A percentile compares a stretch with the other conserved stretches of the same genome.
Evolutionary conservation across 2,329 filamentous ascomycete species (phyloP).

Genomic region (Aspergillus puulaauensis): DNA sequence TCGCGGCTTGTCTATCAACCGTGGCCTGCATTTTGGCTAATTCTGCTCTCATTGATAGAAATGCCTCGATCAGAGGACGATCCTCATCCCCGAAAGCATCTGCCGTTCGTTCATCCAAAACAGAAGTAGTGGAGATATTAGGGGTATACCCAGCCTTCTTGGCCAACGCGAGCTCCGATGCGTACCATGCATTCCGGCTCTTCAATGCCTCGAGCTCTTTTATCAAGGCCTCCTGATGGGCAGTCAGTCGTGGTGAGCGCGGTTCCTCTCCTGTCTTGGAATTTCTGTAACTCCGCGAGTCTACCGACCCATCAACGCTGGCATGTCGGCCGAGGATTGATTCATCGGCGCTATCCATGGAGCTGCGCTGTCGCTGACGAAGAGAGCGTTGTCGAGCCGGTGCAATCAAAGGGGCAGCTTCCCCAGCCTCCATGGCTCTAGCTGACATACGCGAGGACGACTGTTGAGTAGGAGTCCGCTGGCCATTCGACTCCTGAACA

Average conservation of each 20-base stretch:
- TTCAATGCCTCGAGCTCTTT: conserved; percentile 85
- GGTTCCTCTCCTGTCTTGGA: conserved; percentile 45
- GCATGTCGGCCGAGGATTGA: conserved; percentile 45
- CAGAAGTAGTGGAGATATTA: conserved; percentile 67
- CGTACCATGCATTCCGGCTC: conserved; percentile 93
- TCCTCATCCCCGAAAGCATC: conserved; percentile 91
- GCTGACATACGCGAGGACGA: conserved; percentile 39
- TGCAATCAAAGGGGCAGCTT: conserved; percentile 45
- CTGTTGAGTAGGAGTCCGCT: conserved; percentile 62
- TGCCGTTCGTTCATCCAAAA: conserved; percentile 71
- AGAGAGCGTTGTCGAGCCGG: conserved; percentile 52
- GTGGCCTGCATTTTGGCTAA: conserved; percentile 85
- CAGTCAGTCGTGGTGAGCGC: conserved; percentile 44
- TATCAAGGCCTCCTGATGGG: conserved; percentile 62
- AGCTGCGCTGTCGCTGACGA: conserved; percentile 62
- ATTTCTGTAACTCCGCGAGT: conserved; percentile 39
- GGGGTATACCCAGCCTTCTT: conserved; percentile 84
- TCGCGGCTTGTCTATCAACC: conserved; percentile 81
- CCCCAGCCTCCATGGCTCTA: conserved; percentile 48
- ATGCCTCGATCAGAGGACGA: conserved; percentile 84
- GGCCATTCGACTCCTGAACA: conserved; percentile 54
- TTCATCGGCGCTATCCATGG: conserved; percentile 68
- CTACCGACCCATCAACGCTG: conserved; percentile 42
- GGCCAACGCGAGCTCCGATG: conserved; percentile 88
- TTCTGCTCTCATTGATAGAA: conserved; percentile 87